These are phyloP conservation scores for Alternaria hordeiaustralica DNA, from an alignment of 2,329 filamentous ascomycete genomes.

Conservation along the genomic window DNA sequence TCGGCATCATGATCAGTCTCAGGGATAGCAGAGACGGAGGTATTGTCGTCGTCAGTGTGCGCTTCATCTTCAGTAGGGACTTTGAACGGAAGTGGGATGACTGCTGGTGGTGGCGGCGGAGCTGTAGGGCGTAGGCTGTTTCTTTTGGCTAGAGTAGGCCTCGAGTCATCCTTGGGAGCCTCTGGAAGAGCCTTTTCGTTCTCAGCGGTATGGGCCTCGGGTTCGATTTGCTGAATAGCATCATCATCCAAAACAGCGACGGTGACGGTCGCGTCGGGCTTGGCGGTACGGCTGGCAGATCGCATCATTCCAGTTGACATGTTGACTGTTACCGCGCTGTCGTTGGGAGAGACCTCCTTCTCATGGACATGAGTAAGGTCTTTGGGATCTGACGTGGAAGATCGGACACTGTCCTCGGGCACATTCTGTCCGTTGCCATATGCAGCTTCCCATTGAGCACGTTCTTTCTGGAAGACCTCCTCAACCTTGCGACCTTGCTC, in stretches of 20 bases:
- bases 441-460: slow-evolving; percentile 75
- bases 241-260: slow-evolving; percentile 63
- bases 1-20: slow-evolving; percentile 26
- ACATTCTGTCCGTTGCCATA: slow-evolving; percentile 68
- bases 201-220: slow-evolving; percentile 22
- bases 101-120: slow-evolving; percentile 56
- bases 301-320: slow-evolving; percentile 55
- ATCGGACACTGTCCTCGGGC: slow-evolving; percentile 60
- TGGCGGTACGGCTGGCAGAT: slow-evolving; percentile 37
- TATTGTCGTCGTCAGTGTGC: slow-evolving; percentile 53
- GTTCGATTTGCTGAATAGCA: slow-evolving; percentile 43
- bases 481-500: slow-evolving; percentile 72
- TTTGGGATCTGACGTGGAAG: slow-evolving; percentile 45
- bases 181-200: slow-evolving; percentile 6
- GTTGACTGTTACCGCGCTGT: slow-evolving; percentile 64
- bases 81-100: slow-evolving; percentile 71
- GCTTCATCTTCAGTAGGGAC: slow-evolving; percentile 59
- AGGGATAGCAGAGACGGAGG: slow-evolving; percentile 65
- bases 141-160: slow-evolving; percentile 5
- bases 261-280: slow-evolving; percentile 55
- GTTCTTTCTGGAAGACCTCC: slow-evolving; percentile 66
- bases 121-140: slow-evolving; percentile 39
- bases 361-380: slow-evolving; percentile 43
- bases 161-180: slow-evolving; percentile 6
- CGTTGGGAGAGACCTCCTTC: slow-evolving; percentile 50